Conservation (phyloP, 495 filamentous ascomycete genomes). For the Baudoinia panamericana region DNA sequence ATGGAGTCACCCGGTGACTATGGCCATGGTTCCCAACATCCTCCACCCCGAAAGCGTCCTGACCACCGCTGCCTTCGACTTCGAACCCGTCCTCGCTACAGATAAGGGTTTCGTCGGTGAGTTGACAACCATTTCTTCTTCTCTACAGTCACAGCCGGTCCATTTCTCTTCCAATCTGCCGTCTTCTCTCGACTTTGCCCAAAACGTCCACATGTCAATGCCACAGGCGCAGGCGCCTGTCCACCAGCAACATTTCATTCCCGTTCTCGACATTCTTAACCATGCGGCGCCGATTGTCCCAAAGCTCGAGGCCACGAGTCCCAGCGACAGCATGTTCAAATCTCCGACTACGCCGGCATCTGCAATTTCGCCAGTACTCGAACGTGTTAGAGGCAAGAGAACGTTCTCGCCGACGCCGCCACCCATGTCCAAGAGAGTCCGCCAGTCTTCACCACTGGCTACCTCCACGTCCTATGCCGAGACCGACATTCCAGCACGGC, state of each 20-base stretch:
- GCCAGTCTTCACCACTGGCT: slow-evolving; percentile 7
- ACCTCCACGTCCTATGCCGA: slow-evolving; percentile 3
- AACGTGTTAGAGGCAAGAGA: slow-evolving; percentile 12
- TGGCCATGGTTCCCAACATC: slow-evolving; percentile 55
- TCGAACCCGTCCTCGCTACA: slow-evolving; percentile 38
- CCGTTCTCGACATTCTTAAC: slow-evolving; percentile 4
- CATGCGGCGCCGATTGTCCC: no score
- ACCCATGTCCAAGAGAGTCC: slow-evolving; percentile 1
- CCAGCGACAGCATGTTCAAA: slow-evolving; percentile 30
- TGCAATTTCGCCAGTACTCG: slow-evolving; percentile 31
- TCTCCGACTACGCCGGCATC: slow-evolving; percentile 40
- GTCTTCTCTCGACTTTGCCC: no score
- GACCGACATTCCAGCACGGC: slow-evolving; percentile 8
- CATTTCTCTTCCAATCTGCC: slow-evolving; percentile 19
- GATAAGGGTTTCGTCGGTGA: slow-evolving; percentile 76
- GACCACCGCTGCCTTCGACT: slow-evolving; percentile 40
- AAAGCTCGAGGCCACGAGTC: slow-evolving; percentile 3
- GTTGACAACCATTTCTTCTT: slow-evolving; percentile 39
- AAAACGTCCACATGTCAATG: no score
- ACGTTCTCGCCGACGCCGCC: background rate
- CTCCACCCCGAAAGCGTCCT: slow-evolving; percentile 43
- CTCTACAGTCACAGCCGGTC: slow-evolving; percentile 17
- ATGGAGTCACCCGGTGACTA: slow-evolving; percentile 48
- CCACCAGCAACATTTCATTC: no score
- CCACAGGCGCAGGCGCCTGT: no score